Base-by-base conservation (phyloP, 768 basidiomycete species). In the Leccinum incarnatum region DNA sequence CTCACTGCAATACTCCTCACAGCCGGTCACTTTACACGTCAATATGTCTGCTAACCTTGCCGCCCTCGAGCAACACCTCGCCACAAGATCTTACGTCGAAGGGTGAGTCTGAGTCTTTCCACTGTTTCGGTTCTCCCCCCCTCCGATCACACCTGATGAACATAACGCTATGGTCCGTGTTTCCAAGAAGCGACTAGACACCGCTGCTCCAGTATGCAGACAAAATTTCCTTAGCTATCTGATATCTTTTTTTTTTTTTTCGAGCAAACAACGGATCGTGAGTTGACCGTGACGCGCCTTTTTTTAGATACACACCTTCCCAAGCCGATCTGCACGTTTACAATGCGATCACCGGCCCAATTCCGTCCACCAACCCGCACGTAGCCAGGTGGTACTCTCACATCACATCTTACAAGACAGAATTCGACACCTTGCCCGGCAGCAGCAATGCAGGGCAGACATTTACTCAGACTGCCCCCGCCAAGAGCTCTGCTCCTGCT, bases 141-240 rank as follows among this genome's bases (percentile, higher is more conserved):
- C 40, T 50, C 47, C 58, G 57, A 65, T 61, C 61, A 53, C 62
- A 59, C 69, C 66, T 81, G 87, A 92, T 90, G 89, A 91, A 74
- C 75, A 71, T 64, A 66, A 78, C 72, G 89, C 89, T 89, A 89
- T 92, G 92, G 91, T 93, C 91, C 91, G 91, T 92, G 91, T 93
- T 93, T 90, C 91, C 84, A 86, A 93, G 89, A 85, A 84, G 88
- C 86, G 89, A 86, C 79, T 88, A 94, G 91, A 93, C 88, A 89
- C 83, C 90, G 87, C 88, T 85, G 83, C 76, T 76, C 76, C 79
- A 82, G 73, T 73, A 78, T 91, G 90, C 87, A 78, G 90, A 92
- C 67, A 89, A 69, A 67, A 66, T 75, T 74, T 76, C 80, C 88
- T 81, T 86, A 83, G 88, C 87, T 73, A 68, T 84, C 89, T 92